These are phyloP conservation scores for Dalbergia cultrata DNA, from an alignment of 306 rosid species.

Conservation along the genomic window DNA sequence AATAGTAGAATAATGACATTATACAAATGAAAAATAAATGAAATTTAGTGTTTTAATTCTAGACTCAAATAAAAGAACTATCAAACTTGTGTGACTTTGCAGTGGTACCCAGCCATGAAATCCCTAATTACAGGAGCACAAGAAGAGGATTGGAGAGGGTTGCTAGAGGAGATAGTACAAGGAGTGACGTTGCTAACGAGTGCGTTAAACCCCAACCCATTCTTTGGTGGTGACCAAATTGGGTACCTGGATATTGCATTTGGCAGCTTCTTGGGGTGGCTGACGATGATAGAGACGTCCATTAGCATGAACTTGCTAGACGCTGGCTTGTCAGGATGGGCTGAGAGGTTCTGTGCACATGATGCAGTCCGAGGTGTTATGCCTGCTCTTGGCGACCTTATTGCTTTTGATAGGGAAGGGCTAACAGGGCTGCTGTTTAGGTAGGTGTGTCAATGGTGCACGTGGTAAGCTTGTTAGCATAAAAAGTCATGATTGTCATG, in stretches of 20 bases:
- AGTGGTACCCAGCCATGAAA: slow-evolving; percentile 64
- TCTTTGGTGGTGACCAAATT: slow-evolving; percentile 62
- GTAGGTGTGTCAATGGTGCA: too few relatives aligned
- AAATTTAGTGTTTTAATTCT: too few relatives aligned
- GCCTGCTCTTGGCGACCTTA: slow-evolving; percentile 62
- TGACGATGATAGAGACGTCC: slow-evolving; percentile 51
- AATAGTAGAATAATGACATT: too few relatives aligned
- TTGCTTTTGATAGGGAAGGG: slow-evolving; percentile 50
- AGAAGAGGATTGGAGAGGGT: slow-evolving; percentile 57
- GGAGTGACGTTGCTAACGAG: slow-evolving; percentile 56
- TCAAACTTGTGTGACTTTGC: slow-evolving; percentile 13
- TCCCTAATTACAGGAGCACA: slow-evolving; percentile 40
- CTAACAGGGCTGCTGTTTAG: slow-evolving; percentile 35
- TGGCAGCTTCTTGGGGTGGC: slow-evolving; percentile 66
- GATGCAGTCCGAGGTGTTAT: slow-evolving; percentile 57
- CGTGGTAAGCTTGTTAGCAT: too few relatives aligned
- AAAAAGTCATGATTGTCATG: too few relatives aligned
- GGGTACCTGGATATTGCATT: slow-evolving; percentile 71
- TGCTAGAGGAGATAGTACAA: slow-evolving; percentile 42
- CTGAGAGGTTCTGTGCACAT: slow-evolving; percentile 50
- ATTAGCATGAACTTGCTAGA: slow-evolving; percentile 56
- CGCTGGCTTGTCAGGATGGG: slow-evolving; percentile 59
- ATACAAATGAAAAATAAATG: too few relatives aligned
- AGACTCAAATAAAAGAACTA: too few relatives aligned
- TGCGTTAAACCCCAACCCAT: slow-evolving; percentile 59